phyloP scores from a whole-genome alignment of 140 eudicot genomes.

The Stevia rebaudiana region DNA sequence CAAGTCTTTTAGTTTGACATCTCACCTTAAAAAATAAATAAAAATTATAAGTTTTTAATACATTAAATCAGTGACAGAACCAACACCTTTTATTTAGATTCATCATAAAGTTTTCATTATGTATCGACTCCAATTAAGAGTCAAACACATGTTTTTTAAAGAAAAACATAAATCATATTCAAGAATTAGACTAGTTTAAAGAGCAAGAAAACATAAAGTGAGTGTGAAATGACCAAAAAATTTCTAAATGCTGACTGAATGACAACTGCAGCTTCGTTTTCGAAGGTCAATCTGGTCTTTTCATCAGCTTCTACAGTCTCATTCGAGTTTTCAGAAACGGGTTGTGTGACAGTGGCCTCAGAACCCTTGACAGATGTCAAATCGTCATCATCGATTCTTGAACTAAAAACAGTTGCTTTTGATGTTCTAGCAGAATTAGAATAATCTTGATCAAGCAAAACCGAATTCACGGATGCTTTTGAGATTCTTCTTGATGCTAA shows the following conservation, averaged over 20 bases:
- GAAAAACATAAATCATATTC: too few species aligned
- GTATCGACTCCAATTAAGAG: too few species aligned
- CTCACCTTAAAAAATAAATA: conserved; percentile 41
- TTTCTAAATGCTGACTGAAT: conserved; percentile 77
- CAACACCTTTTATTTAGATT: too few species aligned
- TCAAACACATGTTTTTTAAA: too few species aligned
- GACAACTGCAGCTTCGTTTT: conserved; percentile 62
- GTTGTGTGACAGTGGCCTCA: conserved; percentile 65
- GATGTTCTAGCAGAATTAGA: conserved; percentile 42
- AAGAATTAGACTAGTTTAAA: too few species aligned
- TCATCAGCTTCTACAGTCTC: conserved; percentile 24
- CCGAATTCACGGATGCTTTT: conserved; percentile 11
- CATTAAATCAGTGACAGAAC: neutral
- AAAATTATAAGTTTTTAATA: neutral
- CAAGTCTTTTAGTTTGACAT: conserved; percentile 9
- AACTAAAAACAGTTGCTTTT: conserved; percentile 39
- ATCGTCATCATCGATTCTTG: conserved; percentile 51
- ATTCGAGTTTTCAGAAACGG: conserved; percentile 10
- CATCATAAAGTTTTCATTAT: neutral
- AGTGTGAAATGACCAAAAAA: conserved; percentile 49
- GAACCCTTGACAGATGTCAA: conserved; percentile 47
- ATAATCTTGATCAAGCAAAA: conserved; percentile 28
- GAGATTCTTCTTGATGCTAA: conserved; percentile 38
- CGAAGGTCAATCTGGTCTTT: conserved; percentile 30
- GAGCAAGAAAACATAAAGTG: neutral